Conservation (phyloP, 306 rosid species). For the Castanea crenata region DNA sequence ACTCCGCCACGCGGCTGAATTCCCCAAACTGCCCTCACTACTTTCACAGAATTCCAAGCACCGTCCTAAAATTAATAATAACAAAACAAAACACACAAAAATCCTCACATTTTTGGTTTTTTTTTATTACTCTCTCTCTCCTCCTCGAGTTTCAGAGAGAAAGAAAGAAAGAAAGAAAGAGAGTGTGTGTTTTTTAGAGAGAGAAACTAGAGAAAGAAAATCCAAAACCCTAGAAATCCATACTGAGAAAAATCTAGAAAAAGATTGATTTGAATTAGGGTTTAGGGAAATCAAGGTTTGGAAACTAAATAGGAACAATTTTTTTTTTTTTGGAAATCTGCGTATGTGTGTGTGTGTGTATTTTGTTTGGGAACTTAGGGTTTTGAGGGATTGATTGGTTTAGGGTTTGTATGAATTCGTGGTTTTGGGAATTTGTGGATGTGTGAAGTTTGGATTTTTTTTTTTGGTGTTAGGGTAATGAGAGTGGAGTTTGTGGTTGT, state of each 20-base stretch:
- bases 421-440: neutral
- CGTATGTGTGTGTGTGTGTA: neutral
- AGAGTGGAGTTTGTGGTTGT: conserved; percentile 41
- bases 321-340: neutral
- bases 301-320: conserved; percentile 2
- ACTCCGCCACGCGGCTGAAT: neutral
- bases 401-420: conserved; percentile 10
- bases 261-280: conserved; percentile 3
- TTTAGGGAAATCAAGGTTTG: conserved; percentile 13
- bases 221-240: conserved; percentile 1
- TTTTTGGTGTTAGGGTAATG: conserved; percentile 34
- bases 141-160: conserved; percentile 23
- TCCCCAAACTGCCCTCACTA: conserved; percentile 31
- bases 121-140: neutral
- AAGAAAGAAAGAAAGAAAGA: neutral
- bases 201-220: conserved; percentile 12
- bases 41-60: conserved; percentile 19
- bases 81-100: neutral
- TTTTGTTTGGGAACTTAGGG: conserved; percentile 53
- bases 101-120: neutral
- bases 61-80: neutral
- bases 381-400: conserved; percentile 37
- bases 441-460: neutral
- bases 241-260: neutral
- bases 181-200: neutral